phyloP scores from a whole-genome alignment of 768 basidiomycete species.

The Rhodotorula babjevae region DNA sequence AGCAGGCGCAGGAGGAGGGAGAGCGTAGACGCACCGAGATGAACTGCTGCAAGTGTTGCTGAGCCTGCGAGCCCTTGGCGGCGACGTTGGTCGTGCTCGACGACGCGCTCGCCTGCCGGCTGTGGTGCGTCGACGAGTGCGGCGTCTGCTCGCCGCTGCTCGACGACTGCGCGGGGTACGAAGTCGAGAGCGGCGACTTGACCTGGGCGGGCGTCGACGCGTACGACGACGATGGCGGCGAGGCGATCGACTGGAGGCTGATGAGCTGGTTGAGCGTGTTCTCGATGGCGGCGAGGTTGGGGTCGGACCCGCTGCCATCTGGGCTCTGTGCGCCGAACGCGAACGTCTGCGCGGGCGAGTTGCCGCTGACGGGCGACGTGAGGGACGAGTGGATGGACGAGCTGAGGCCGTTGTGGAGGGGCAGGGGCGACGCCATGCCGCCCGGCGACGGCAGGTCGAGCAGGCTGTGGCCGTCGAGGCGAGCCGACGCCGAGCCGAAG shows the following conservation, averaged over 20 bases:
- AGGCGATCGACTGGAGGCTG: conserved; percentile 32
- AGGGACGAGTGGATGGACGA: background rate
- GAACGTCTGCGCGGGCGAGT: conserved; percentile 9
- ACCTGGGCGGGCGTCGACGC: background rate
- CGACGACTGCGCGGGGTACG: background rate
- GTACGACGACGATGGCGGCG: background rate
- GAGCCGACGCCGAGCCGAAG: conserved; percentile 26
- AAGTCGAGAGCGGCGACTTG: conserved; percentile 12
- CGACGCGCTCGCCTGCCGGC: background rate
- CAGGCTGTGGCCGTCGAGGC: conserved; percentile 17
- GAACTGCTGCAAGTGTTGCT: conserved; percentile 31
- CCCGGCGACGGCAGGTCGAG: conserved; percentile 14
- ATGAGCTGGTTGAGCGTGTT: conserved; percentile 40
- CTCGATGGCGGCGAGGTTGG: conserved; percentile 39
- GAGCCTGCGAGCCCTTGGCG: conserved; percentile 14
- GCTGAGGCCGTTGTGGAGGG: background rate
- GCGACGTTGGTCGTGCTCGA: background rate
- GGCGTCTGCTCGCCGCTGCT: background rate
- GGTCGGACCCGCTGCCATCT: conserved; percentile 10
- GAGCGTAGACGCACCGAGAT: conserved; percentile 8
- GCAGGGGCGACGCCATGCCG: conserved; percentile 6
- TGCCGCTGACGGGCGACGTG: background rate
- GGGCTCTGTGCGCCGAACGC: conserved; percentile 1
- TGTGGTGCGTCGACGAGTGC: background rate
- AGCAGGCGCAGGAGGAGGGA: background rate